phyloP scores from a whole-genome alignment of 139 green algal species.

The Chlorella sorokiniana region DNA sequence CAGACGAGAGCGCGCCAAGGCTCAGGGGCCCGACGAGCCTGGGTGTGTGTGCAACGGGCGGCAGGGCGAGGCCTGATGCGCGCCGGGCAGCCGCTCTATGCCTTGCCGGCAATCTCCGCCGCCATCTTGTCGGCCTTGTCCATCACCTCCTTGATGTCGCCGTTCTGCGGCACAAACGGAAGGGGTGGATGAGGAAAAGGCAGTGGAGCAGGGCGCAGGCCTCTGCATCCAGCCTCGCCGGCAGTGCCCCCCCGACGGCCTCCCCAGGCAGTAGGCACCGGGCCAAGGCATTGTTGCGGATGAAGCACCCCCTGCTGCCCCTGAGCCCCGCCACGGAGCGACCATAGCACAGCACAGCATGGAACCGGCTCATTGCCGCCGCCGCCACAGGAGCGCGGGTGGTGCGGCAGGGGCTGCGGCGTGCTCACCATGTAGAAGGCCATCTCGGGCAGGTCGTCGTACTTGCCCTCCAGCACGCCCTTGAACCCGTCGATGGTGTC shows the following conservation, averaged over 20 bases:
- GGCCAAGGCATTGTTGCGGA: no score
- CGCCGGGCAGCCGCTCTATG: neutral
- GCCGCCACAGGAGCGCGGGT: no score
- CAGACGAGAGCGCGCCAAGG: no score
- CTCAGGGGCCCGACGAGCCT: no score
- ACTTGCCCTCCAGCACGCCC: conserved; percentile 90
- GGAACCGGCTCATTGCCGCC: neutral
- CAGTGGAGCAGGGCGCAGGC: neutral
- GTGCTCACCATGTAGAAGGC: conserved; percentile 99
- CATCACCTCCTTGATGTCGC: conserved; percentile 83
- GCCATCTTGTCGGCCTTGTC: conserved; percentile 78
- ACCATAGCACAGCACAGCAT: no score
- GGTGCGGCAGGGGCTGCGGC: neutral
- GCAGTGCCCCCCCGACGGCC: no score
- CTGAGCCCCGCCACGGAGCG: no score
- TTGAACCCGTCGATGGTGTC: conserved; percentile 96
- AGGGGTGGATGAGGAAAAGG: neutral
- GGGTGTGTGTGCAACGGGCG: no score
- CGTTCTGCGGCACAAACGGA: neutral
- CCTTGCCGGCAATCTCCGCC: conserved; percentile 45
- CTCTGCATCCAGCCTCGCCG: no score
- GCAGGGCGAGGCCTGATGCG: no score
- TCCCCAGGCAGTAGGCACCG: no score
- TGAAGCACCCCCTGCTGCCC: no score
- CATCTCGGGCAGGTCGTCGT: conserved; percentile 98